Evolutionary conservation across 371 early-diverging fungal species (phyloP).

Genomic region (Mortierella sp.): DNA sequence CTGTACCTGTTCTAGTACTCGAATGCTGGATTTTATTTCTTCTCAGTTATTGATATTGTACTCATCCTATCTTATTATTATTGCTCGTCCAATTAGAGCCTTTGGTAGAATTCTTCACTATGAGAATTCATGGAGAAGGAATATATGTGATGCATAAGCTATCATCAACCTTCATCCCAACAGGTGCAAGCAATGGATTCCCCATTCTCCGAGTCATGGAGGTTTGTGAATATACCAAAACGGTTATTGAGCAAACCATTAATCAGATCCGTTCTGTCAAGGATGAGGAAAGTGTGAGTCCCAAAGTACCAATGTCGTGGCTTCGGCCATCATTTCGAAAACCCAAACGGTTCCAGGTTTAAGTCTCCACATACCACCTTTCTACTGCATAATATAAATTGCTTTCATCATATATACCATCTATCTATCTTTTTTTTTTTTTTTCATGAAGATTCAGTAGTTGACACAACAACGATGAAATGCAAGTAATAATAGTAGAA

Average conservation of each 20-base stretch:
- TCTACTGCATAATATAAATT: too few relatives aligned
- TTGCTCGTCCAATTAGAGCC: conserved; percentile 20
- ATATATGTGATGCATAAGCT: conserved; percentile 37
- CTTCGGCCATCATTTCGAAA: background rate
- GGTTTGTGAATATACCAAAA: conserved; percentile 18
- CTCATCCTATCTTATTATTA: background rate
- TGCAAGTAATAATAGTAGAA: too few relatives aligned
- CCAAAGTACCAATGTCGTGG: conserved; percentile 3
- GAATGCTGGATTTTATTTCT: too few relatives aligned
- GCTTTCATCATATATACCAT: too few relatives aligned
- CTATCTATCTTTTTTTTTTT: too few relatives aligned
- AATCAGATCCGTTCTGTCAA: conserved; percentile 24
- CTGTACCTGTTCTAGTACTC: conserved; percentile 7
- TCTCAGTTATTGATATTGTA: too few relatives aligned
- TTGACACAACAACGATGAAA: too few relatives aligned
- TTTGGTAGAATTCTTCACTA: conserved; percentile 26
- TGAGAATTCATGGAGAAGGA: conserved; percentile 34
- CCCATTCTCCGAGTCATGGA: conserved; percentile 34
- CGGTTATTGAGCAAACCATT: conserved; percentile 20
- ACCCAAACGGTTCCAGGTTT: background rate
- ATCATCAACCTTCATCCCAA: conserved; percentile 22
- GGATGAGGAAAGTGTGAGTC: conserved; percentile 6
- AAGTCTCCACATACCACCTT: too few relatives aligned
- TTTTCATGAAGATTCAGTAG: too few relatives aligned
- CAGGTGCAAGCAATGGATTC: conserved; percentile 35